phyloP scores from a whole-genome alignment of 768 basidiomycete genomes.

The Galerina marginata region DNA sequence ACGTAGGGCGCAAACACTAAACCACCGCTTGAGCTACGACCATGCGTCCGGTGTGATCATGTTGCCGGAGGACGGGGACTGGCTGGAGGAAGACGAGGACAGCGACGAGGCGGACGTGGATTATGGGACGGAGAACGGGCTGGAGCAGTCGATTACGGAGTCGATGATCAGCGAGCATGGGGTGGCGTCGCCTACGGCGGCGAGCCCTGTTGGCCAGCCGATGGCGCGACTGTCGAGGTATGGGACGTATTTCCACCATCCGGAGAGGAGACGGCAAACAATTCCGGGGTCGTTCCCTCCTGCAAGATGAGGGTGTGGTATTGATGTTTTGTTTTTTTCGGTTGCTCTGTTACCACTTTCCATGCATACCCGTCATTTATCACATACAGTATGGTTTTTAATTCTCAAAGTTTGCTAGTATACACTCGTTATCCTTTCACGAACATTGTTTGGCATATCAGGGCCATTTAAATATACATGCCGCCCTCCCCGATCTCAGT shows the following conservation, averaged over 20 bases:
- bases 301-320: neutral
- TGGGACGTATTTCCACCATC: slow-evolving; percentile 87
- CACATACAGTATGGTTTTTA: slow-evolving; percentile 3
- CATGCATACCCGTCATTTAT: slow-evolving; percentile 2
- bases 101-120: slow-evolving; percentile 50
- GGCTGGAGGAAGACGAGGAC: slow-evolving; percentile 54
- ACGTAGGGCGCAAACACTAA: slow-evolving; percentile 30
- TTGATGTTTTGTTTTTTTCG: neutral
- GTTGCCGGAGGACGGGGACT: slow-evolving; percentile 78
- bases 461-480: slow-evolving; percentile 23
- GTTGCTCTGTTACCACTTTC: neutral
- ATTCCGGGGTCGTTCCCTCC: slow-evolving; percentile 72
- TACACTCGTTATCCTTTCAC: neutral
- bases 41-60: slow-evolving; percentile 88
- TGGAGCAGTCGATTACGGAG: slow-evolving; percentile 33
- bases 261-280: slow-evolving; percentile 64
- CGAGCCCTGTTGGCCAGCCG: slow-evolving; percentile 19
- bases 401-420: slow-evolving; percentile 1
- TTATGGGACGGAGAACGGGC: slow-evolving; percentile 39
- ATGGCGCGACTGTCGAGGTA: slow-evolving; percentile 62
- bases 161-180: slow-evolving; percentile 30
- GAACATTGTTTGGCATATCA: neutral
- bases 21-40: slow-evolving; percentile 81
- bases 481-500: slow-evolving; percentile 48
- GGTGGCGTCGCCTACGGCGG: neutral